Conservation (phyloP, 2,329 filamentous ascomycete genomes). For the Clarireedia hainanense region DNA sequence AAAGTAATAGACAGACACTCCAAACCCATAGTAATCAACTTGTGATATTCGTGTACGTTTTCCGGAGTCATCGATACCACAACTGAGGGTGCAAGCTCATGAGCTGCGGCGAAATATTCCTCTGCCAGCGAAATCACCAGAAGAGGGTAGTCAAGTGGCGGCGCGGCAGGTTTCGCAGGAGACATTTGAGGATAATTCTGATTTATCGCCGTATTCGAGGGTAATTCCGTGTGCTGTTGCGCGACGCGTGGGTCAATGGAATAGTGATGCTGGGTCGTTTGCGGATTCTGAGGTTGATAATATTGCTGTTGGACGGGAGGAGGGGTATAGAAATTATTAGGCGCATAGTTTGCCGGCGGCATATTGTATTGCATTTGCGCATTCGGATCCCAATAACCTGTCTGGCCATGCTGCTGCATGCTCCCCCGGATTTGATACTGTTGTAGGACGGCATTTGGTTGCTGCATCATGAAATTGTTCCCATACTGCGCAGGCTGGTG, state of each 20-base stretch:
- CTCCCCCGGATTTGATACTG: constrained; percentile 6
- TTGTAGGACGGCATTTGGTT: not conserved
- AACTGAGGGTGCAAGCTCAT: constrained; percentile 42
- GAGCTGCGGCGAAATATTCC: constrained; percentile 64
- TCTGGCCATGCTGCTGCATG: constrained; percentile 1
- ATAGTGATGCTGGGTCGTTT: constrained; percentile 14
- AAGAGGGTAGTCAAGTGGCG: constrained; percentile 17
- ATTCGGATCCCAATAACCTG: constrained; percentile 5
- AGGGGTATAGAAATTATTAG: constrained; percentile 2
- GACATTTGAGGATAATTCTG: constrained; percentile 8
- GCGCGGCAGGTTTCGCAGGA: constrained; percentile 1
- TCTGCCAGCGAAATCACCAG: constrained; percentile 65
- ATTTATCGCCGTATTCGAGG: constrained; percentile 4
- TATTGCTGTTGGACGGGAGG: constrained; percentile 7
- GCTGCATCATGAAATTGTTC: constrained; percentile 4
- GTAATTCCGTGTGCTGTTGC: not conserved
- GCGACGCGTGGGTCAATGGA: not conserved
- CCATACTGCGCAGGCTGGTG: constrained; percentile 5
- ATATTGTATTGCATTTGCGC: constrained; percentile 3
- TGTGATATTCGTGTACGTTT: constrained; percentile 60
- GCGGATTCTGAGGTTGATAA: constrained; percentile 8
- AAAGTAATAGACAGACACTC: constrained; percentile 65
- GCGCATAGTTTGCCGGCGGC: constrained; percentile 2
- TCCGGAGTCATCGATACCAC: constrained; percentile 41
- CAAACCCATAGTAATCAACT: constrained; percentile 62